A percentile compares a stretch with the other conserved stretches of the same genome.
These are phyloP conservation scores for Vanderwaltozyma verrucispora DNA, from an alignment of 805 yeast species.

Conservation along the genomic window DNA sequence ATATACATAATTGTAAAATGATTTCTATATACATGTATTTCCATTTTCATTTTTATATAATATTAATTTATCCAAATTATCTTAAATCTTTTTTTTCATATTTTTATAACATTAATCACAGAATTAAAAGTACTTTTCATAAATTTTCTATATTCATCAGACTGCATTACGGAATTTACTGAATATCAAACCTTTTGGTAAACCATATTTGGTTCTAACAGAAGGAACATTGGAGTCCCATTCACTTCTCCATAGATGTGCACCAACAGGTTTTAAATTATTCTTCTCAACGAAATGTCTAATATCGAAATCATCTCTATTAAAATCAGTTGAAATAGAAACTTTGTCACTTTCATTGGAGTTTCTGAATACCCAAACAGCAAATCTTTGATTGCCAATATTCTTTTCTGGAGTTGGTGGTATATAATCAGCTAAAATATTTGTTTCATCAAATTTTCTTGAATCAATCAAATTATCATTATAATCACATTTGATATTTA, in stretches of 20 bases:
- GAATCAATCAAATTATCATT: conserved; percentile 44
- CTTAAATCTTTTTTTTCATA: too few relatives aligned
- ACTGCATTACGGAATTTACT: conserved; percentile 29
- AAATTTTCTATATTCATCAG: too few relatives aligned
- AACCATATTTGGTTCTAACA: conserved; percentile 63
- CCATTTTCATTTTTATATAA: too few relatives aligned
- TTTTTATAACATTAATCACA: too few relatives aligned
- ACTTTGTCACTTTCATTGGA: neutral
- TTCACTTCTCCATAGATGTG: conserved; percentile 78
- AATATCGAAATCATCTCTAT: conserved; percentile 54
- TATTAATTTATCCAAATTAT: too few relatives aligned
- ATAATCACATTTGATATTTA: conserved; percentile 50
- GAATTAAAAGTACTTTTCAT: too few relatives aligned
- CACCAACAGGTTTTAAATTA: conserved; percentile 71
- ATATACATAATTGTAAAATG: too few relatives aligned
- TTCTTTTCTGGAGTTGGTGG: conserved; percentile 92
- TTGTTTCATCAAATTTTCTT: conserved; percentile 27
- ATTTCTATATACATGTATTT: too few relatives aligned
- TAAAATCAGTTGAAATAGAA: conserved; percentile 9
- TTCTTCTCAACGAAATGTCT: conserved; percentile 51
- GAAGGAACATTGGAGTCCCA: conserved; percentile 67
- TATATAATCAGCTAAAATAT: conserved; percentile 45
- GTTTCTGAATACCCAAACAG: conserved; percentile 89
- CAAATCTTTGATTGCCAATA: conserved; percentile 68
- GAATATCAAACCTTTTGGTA: conserved; percentile 68